Percentiles rank a stretch among this genome's conserved stretches.
Evolutionary conservation across 2,329 filamentous ascomycete genomes (phyloP).

Genomic region (Mycosphaerelloides madeirae): DNA sequence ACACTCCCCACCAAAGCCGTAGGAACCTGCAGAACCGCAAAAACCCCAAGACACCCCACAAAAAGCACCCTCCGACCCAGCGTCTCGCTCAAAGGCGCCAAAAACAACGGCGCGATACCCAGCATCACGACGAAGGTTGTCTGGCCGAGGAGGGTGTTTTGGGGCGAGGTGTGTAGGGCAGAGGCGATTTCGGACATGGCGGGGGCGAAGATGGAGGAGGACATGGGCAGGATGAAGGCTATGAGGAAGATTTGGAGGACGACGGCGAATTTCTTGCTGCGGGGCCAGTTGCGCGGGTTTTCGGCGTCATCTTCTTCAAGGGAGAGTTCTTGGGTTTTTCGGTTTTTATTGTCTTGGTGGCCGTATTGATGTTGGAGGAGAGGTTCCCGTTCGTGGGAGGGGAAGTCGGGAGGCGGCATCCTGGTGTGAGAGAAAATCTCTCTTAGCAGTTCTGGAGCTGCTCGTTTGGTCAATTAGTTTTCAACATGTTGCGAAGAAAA

Average conservation of each 20-base stretch:
- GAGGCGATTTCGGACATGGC: conserved; percentile 1
- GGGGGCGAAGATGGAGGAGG: conserved; percentile 8
- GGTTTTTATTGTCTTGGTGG: not conserved
- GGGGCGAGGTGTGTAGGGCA: not conserved
- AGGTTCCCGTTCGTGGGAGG: conserved; percentile 1
- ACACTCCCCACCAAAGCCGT: conserved; percentile 44
- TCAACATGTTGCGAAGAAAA: too few relatives aligned
- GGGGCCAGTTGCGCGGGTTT: conserved; percentile 6
- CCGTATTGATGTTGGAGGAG: not conserved
- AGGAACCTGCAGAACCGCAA: conserved; percentile 43
- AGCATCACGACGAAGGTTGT: conserved; percentile 48
- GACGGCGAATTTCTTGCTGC: conserved; percentile 2
- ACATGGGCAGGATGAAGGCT: conserved; percentile 5
- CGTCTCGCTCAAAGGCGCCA: conserved; percentile 45
- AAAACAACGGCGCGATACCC: conserved; percentile 43
- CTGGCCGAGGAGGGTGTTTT: conserved; percentile 40
- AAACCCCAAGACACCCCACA: conserved; percentile 40
- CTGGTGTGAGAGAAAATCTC: too few relatives aligned
- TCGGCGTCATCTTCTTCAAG: conserved; percentile 2
- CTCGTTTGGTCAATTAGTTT: too few relatives aligned
- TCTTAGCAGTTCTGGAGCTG: too few relatives aligned
- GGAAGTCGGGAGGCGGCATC: conserved; percentile 1
- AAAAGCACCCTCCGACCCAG: conserved; percentile 44
- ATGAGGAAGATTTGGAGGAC: conserved; percentile 5
- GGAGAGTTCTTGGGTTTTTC: not conserved